Percentiles rank a stretch among this genome's conserved stretches.
These are phyloP conservation scores for Termitomyces titanicus DNA, from an alignment of 768 basidiomycete species.

Conservation along the genomic window DNA sequence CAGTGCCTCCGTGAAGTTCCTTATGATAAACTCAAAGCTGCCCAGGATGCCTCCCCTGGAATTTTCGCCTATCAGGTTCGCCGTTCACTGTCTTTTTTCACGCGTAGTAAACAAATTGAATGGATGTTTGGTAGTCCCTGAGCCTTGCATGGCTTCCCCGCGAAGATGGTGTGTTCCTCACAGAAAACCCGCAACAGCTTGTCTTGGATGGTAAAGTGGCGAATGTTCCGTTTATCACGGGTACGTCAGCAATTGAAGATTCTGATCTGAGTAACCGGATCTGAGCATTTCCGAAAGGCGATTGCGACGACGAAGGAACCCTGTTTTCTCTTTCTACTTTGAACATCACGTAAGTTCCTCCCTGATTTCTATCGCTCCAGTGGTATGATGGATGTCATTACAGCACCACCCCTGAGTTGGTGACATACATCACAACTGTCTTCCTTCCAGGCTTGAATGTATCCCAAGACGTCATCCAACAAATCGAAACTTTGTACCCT, in stretches of 20 bases:
- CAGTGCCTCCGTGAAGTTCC: constrained; percentile 39
- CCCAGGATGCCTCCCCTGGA: constrained; percentile 38
- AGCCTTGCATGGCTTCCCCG: constrained; percentile 45
- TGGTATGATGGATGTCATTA: background rate
- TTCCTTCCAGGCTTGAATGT: constrained; percentile 19
- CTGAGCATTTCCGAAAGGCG: constrained; percentile 25
- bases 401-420: constrained; percentile 23
- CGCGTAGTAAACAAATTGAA: background rate
- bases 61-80: constrained; percentile 41
- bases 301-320: constrained; percentile 61
- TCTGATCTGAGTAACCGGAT: background rate
- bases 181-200: constrained; percentile 37
- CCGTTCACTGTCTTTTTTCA: background rate
- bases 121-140: constrained; percentile 28
- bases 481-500: constrained; percentile 31
- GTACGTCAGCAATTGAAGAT: constrained; percentile 16
- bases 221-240: constrained; percentile 46
- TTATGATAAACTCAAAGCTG: constrained; percentile 34
- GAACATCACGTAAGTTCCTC: constrained; percentile 43
- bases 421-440: constrained; percentile 24
- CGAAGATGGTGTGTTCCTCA: constrained; percentile 46
- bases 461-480: constrained; percentile 13
- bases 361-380: background rate
- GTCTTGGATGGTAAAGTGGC: constrained; percentile 41
- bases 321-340: constrained; percentile 42